phyloP scores from a whole-genome alignment of 306 rosid genomes.

The Boehmeria nivea region DNA sequence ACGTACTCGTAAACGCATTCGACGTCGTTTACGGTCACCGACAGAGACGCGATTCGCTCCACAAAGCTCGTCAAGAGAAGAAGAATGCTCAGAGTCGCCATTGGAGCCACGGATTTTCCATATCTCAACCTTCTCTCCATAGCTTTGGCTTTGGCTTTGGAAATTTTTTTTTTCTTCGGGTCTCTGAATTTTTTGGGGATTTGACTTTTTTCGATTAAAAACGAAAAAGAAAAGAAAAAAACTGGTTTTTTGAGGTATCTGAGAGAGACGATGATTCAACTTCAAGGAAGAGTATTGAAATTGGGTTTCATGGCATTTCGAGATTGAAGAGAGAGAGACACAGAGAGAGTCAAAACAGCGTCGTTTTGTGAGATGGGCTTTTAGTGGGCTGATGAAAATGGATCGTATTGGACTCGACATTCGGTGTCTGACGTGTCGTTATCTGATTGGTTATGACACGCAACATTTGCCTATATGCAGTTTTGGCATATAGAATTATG shows the following conservation, averaged over 20 bases:
- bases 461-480: too few species aligned
- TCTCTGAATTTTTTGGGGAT: too few species aligned
- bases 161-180: too few species aligned
- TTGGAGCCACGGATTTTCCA: slow-evolving; percentile 22
- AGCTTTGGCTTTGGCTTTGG: background rate
- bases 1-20: slow-evolving; percentile 93
- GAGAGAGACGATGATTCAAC: too few species aligned
- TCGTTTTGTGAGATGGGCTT: background rate
- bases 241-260: background rate
- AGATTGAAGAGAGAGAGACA: too few species aligned
- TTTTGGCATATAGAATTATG: too few species aligned
- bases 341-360: too few species aligned
- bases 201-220: background rate
- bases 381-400: background rate
- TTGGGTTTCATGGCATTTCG: too few species aligned
- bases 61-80: slow-evolving; percentile 39
- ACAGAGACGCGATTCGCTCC: slow-evolving; percentile 51
- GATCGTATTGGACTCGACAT: background rate
- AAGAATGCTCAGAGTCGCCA: slow-evolving; percentile 30
- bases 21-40: slow-evolving; percentile 77
- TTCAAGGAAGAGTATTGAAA: too few species aligned
- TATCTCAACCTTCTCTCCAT: slow-evolving; percentile 38
- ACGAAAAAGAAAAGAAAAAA: background rate
- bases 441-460: background rate
- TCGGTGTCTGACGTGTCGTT: background rate